Evolutionary conservation across 192 early-diverging fungal species (phyloP).

Genomic region (Diversispora epigaea): DNA sequence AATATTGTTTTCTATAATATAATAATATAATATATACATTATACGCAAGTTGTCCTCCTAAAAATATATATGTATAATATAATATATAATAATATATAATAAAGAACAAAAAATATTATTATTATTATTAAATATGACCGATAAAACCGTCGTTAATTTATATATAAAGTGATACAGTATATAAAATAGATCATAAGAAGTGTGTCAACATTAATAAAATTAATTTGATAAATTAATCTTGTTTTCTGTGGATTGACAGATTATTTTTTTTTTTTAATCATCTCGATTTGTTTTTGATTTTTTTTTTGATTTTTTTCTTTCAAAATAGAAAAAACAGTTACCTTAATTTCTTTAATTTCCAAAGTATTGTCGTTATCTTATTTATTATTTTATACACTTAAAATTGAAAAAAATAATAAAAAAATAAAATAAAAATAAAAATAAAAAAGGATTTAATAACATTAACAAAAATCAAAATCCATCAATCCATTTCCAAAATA

Average conservation of each 20-base stretch:
- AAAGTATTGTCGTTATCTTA: not conserved
- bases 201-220: too few species aligned
- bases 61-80: too few species aligned
- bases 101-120: too few species aligned
- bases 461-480: not conserved
- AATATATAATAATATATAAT: too few species aligned
- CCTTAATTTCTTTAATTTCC: not conserved
- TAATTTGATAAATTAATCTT: not conserved
- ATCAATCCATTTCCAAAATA: not conserved
- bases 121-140: too few species aligned
- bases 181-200: too few species aligned
- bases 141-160: too few species aligned
- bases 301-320: not conserved
- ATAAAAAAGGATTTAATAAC: not conserved
- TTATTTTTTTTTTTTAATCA: not conserved
- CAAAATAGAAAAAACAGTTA: not conserved
- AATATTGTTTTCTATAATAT: too few species aligned
- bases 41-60: too few species aligned
- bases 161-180: too few species aligned
- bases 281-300: not conserved
- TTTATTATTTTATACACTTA: not conserved
- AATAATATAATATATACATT: too few species aligned
- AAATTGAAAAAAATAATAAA: not conserved
- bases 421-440: too few species aligned
- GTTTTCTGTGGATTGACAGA: conserved; percentile 11